Evolutionary conservation across 345 rosid species (phyloP), one percentile per base, ranked within the genome.

Genomic region (Eucalyptus brandiana): DNA sequence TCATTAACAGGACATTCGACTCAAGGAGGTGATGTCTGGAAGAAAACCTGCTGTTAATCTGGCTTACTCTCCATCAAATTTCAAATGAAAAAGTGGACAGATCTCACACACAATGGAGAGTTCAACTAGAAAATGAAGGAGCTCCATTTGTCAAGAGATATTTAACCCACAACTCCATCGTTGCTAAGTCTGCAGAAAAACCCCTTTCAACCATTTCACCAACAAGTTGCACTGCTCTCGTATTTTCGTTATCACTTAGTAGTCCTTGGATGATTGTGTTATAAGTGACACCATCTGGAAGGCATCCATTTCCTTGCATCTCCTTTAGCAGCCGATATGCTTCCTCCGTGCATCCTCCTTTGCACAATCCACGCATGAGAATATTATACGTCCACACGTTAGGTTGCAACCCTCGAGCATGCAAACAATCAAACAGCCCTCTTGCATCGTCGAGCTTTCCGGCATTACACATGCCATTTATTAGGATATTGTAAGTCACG

Each of bases 351-450:
- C 11, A 0, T 30, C 76, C 76, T 15, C 76, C 76, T n/a, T n/a
- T 65, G 76, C 76, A 65, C 37, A 65, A n/a, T 3, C 76, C 76
- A 65, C 1, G 19, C 76, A 65, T 12, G 76, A 65, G 0, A 15
- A 65, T 7, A 1, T 0, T n/a, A n/a, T 0, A 65, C 3, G 76
- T n/a, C 76, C 3, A 2, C 37, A 65, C 21, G 1, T 15, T 0
- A n/a, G 76, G 37, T n/a, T n/a, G 76, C 37, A 65, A 15, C 1
- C 76, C 37, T 65, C 37, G 21, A 30, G 37, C 76, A 65, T n/a
- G 9, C 76, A 65, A 65, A 65, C 11, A n/a, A 65, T 65, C 1
- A 65, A 65, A 2, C 76, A 65, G 37, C 76, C 19, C 34, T 9
- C 0, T n/a, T 2, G 72, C 72, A n/a, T 65, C 72, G 0, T 65